Percentiles rank a stretch among this genome's conserved stretches.
Evolutionary conservation across 768 basidiomycete genomes (phyloP).

Genomic region (Auricularia heimuer): DNA sequence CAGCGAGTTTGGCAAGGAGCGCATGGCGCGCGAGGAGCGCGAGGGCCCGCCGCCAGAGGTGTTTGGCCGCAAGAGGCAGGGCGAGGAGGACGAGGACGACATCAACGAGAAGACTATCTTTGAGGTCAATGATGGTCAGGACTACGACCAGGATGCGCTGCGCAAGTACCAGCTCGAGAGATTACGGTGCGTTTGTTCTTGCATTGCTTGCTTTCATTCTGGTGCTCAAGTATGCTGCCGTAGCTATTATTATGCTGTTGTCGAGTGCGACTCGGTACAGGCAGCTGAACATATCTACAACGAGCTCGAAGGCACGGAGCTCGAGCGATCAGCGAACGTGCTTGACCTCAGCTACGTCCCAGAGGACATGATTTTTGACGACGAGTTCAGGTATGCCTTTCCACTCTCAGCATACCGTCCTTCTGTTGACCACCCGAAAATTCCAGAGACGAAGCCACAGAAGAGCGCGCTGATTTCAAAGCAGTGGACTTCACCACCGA

Average conservation of each 20-base stretch:
- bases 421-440: not conserved
- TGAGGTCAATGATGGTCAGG: slow-evolving; percentile 57
- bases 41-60: slow-evolving; percentile 85
- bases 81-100: slow-evolving; percentile 38
- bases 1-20: slow-evolving; percentile 84
- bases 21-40: slow-evolving; percentile 76
- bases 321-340: slow-evolving; percentile 93
- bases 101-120: slow-evolving; percentile 56
- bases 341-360: slow-evolving; percentile 93
- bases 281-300: slow-evolving; percentile 71
- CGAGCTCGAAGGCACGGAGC: slow-evolving; percentile 89
- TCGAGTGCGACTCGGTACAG: slow-evolving; percentile 71
- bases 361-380: slow-evolving; percentile 77
- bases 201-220: not conserved
- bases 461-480: slow-evolving; percentile 48
- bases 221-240: not conserved
- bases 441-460: slow-evolving; percentile 73
- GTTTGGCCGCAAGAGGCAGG: slow-evolving; percentile 46
- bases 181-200: slow-evolving; percentile 50
- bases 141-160: slow-evolving; percentile 82
- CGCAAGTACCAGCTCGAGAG: slow-evolving; percentile 89
- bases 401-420: not conserved
- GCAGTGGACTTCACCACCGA: slow-evolving; percentile 87
- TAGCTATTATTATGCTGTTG: slow-evolving; percentile 93
- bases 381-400: slow-evolving; percentile 51